These are phyloP conservation scores for Trebouxia gelatinosa DNA, from an alignment of 163 green algal species.

Conservation along the genomic window DNA sequence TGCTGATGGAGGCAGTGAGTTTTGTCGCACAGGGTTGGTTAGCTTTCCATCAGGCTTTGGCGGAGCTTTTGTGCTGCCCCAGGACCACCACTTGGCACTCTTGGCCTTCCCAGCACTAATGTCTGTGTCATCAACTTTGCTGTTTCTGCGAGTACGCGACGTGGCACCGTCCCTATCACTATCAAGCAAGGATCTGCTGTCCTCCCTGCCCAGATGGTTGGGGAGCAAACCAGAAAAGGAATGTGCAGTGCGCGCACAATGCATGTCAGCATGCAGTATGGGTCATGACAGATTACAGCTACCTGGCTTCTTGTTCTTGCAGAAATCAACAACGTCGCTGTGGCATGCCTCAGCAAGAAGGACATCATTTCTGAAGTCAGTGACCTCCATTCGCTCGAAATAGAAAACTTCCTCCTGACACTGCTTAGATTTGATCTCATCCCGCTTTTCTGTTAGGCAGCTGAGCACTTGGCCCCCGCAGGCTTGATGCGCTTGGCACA, in stretches of 20 bases:
- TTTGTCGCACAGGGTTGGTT: neutral
- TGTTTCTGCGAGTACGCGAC: neutral
- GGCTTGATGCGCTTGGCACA: constrained; percentile 46
- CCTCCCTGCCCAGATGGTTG: no score
- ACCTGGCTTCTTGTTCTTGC: constrained; percentile 69
- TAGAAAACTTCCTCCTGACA: constrained; percentile 82
- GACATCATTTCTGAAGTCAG: constrained; percentile 73
- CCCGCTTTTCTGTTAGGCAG: constrained; percentile 77
- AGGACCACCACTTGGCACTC: constrained; percentile 17
- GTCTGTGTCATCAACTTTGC: neutral
- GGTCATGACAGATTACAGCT: neutral
- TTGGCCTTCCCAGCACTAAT: neutral
- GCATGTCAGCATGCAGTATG: neutral
- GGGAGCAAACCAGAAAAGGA: neutral
- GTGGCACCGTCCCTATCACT: neutral
- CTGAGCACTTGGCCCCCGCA: constrained; percentile 76
- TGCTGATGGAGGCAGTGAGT: neutral
- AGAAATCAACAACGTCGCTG: constrained; percentile 69
- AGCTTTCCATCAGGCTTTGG: neutral
- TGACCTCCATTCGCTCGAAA: constrained; percentile 83
- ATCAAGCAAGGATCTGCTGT: neutral
- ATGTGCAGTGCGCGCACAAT: no score
- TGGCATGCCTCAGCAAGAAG: constrained; percentile 72
- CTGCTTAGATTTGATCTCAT: constrained; percentile 60
- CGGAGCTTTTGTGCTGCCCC: neutral